A percentile compares a stretch with the other conserved stretches of the same genome.
phyloP scores from a whole-genome alignment of 2,329 filamentous ascomycete genomes.

The Ophiostoma tasmaniense region DNA sequence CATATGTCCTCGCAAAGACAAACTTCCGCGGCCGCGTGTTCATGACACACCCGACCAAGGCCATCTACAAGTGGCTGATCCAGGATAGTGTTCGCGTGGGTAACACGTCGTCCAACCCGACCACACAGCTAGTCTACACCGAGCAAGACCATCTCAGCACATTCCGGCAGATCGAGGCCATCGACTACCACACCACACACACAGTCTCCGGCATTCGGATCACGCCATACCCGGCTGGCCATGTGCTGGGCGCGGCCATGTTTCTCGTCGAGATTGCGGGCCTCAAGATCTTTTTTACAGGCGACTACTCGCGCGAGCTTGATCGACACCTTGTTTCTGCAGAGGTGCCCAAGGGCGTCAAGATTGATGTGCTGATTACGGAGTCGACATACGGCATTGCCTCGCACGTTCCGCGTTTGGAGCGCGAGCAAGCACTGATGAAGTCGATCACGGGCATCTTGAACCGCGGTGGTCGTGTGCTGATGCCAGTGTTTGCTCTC shows the following conservation, averaged over 20 bases:
- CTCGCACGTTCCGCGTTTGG: conserved; percentile 80
- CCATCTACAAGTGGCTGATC: conserved; percentile 99
- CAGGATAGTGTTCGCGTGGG: conserved; percentile 92
- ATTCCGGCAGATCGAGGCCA: conserved; percentile 89
- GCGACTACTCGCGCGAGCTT: conserved; percentile 92
- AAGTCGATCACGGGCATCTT: conserved; percentile 88
- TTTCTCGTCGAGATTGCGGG: conserved; percentile 96
- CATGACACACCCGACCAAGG: conserved; percentile 98
- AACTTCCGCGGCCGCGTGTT: conserved; percentile 96
- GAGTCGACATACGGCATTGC: conserved; percentile 97
- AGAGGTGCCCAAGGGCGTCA: conserved; percentile 77
- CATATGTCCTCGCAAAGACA: conserved; percentile 94
- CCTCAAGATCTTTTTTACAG: conserved; percentile 93
- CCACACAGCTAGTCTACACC: conserved; percentile 75
- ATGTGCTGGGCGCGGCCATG: conserved; percentile 98
- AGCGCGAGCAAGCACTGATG: conserved; percentile 89
- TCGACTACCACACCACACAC: conserved; percentile 96
- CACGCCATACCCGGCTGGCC: conserved; percentile 91
- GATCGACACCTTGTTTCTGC: conserved; percentile 94
- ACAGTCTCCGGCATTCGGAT: conserved; percentile 94
- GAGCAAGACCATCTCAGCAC: conserved; percentile 93
- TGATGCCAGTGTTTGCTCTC: conserved; percentile 93
- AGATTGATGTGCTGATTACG: conserved; percentile 92
- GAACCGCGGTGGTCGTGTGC: conserved; percentile 81
- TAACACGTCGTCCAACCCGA: conserved; percentile 55